Base-by-base conservation (phyloP, 2,329 filamentous ascomycete genomes). In the Lasiodiplodia theobromae region DNA sequence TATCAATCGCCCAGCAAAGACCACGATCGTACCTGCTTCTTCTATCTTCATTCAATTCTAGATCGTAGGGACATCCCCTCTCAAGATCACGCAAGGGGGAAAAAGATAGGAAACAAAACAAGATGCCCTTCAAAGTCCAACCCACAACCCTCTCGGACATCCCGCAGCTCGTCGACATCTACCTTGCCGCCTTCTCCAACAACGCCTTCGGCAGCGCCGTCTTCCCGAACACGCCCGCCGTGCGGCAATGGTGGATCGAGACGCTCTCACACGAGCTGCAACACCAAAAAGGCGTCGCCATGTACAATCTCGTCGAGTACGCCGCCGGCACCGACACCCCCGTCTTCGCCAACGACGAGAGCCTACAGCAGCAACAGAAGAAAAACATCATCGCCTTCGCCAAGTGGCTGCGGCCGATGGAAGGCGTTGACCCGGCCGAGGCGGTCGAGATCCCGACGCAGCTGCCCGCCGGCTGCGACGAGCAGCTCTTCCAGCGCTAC, bases 131-230 rank as follows among this genome's bases (percentile, higher is more conserved):
- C 64, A 64, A 64, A 64, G 44, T 64, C 60, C 60, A 52, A 6
- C 60, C 60, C 18, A 53, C 60, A 34, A 77, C 78, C 5, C 86
- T 87, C 70, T 23, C 25, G 16, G 81, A 82, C 40, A 75, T 81
- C 70, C 77, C 76, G 71, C 79, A 79, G 70, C 79, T 75, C n/a
- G 74, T 74, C 54, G 75, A 75, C 52, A 77, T 51, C 37, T 56
- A 64, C 80, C 31, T 74, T 72, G 23, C 72, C 76, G 69, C 77
- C 78, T 54, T 82, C 14, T 74, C 78, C 52, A 79, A 82, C 54
- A 80, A 85, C 69, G 77, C 78, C 53, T 83, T 87, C 2, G 89
- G 91, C 2, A 91, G 91, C 21, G 96, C 98, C 79, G 95, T 92
- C 0, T 99, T 99, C 75, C 94, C 94, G 14, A 92, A 90, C 23